Conservation (phyloP, 176 grass and related monocot genomes). For the Phragmites australis region DNA sequence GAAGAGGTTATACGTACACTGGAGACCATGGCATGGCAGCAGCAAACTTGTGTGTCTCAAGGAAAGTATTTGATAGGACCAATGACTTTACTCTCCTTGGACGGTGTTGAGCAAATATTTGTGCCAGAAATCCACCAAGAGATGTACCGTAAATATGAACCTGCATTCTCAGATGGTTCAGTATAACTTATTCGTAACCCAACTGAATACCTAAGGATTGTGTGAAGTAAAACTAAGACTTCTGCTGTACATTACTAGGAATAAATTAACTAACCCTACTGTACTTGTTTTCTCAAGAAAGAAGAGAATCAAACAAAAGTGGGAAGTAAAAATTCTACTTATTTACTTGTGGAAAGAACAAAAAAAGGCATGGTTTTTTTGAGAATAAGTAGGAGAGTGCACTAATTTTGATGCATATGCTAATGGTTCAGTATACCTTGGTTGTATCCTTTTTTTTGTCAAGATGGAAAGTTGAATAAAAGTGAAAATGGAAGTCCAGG, state of each 20-base stretch:
- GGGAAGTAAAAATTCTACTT: neutral
- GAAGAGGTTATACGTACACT: constrained; percentile 64
- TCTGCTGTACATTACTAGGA: neutral
- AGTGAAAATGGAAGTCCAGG: neutral
- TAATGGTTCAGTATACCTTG: neutral
- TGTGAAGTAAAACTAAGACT: constrained; percentile 16
- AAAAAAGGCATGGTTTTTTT: neutral
- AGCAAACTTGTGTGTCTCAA: constrained; percentile 93
- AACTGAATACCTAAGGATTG: neutral
- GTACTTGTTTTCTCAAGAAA: neutral
- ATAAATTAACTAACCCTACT: neutral
- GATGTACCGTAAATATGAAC: constrained; percentile 99
- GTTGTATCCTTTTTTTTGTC: neutral
- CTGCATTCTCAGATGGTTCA: constrained; percentile 38
- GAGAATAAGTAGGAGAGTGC: neutral
- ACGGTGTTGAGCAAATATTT: constrained; percentile 89
- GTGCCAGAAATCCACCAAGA: constrained; percentile 95
- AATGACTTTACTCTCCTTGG: constrained; percentile 92
- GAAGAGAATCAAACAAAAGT: constrained; percentile 1
- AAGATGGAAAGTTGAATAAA: neutral
- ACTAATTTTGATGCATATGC: neutral
- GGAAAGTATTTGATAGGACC: constrained; percentile 90
- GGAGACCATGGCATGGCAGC: constrained; percentile 95
- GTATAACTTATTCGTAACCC: constrained; percentile 3
- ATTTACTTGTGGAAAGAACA: neutral